Conservation (phyloP, 2,329 filamentous ascomycete species). For the Claviceps sp. region DNA sequence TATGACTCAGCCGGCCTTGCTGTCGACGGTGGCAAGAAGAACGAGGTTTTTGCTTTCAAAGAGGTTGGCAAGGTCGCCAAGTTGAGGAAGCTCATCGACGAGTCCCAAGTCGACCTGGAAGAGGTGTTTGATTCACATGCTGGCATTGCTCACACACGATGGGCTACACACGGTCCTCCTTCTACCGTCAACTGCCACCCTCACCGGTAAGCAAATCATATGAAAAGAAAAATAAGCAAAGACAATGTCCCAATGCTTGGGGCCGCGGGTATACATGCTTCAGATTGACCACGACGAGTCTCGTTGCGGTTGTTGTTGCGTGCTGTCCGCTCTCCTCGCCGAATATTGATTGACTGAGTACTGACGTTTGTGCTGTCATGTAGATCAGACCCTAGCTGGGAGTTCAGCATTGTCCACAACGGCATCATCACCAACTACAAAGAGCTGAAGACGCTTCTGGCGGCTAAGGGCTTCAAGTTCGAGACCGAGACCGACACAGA, state of each 20-base stretch:
- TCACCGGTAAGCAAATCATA: constrained; percentile 56
- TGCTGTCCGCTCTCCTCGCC: not conserved
- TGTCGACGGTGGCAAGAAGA: constrained; percentile 96
- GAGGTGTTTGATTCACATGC: constrained; percentile 97
- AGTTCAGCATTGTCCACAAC: constrained; percentile 97
- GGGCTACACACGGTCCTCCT: constrained; percentile 93
- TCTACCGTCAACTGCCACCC: constrained; percentile 96
- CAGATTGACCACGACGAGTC: no score
- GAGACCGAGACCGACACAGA: constrained; percentile 99
- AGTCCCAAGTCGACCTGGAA: constrained; percentile 68
- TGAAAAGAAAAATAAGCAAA: no score
- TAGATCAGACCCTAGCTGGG: constrained; percentile 87
- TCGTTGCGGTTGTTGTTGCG: no score
- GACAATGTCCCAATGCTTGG: no score
- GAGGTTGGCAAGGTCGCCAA: constrained; percentile 99
- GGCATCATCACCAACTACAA: constrained; percentile 99
- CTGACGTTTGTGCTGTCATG: constrained; percentile 5
- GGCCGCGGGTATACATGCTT: no score
- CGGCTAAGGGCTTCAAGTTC: constrained; percentile 92
- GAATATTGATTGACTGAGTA: constrained; percentile 5
- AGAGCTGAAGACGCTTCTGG: constrained; percentile 87
- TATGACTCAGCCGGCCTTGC: constrained; percentile 97
- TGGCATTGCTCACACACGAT: constrained; percentile 96
- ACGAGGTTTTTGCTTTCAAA: constrained; percentile 94
- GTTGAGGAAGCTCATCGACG: constrained; percentile 82